These are phyloP conservation scores for Neurospora pannonica DNA, from an alignment of 495 filamentous ascomycete species.

Conservation along the genomic window DNA sequence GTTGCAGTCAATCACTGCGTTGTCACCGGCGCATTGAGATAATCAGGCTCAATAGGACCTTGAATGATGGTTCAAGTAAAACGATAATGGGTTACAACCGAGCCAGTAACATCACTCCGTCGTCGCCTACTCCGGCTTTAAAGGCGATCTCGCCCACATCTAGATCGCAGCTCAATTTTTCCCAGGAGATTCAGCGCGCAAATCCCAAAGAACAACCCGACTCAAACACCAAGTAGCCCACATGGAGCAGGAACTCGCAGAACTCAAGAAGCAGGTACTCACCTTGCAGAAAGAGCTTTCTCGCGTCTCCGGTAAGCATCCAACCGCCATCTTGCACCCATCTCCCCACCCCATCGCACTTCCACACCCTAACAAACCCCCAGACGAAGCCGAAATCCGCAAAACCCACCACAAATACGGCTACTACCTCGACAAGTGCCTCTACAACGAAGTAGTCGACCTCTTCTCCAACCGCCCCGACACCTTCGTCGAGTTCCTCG, in stretches of 20 bases:
- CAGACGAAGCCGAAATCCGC: conserved; percentile 41
- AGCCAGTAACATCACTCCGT: not conserved
- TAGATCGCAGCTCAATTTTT: not conserved
- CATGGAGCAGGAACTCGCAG: conserved; percentile 32
- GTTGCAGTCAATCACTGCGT: not conserved
- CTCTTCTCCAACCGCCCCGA: conserved; percentile 45
- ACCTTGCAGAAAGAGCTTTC: conserved; percentile 27
- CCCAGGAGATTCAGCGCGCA: not conserved
- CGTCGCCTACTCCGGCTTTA: not conserved
- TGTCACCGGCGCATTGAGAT: not conserved
- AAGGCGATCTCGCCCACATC: not conserved
- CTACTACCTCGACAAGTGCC: conserved; percentile 51
- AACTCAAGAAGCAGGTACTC: conserved; percentile 33
- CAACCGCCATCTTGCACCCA: not conserved
- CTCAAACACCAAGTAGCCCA: not conserved
- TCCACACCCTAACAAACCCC: conserved; percentile 1
- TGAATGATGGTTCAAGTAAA: not conserved
- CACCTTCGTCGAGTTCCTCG: conserved; percentile 48
- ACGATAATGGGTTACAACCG: not conserved
- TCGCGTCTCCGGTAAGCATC: conserved; percentile 21
- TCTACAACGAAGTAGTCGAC: conserved; percentile 45
- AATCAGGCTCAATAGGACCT: not conserved
- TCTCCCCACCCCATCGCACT: not conserved
- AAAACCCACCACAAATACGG: conserved; percentile 49
- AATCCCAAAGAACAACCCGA: not conserved